A percentile compares a stretch with the other conserved stretches of the same genome.
Evolutionary conservation across 2,329 filamentous ascomycete species (phyloP).

Genomic region (Colletotrichum phormii): DNA sequence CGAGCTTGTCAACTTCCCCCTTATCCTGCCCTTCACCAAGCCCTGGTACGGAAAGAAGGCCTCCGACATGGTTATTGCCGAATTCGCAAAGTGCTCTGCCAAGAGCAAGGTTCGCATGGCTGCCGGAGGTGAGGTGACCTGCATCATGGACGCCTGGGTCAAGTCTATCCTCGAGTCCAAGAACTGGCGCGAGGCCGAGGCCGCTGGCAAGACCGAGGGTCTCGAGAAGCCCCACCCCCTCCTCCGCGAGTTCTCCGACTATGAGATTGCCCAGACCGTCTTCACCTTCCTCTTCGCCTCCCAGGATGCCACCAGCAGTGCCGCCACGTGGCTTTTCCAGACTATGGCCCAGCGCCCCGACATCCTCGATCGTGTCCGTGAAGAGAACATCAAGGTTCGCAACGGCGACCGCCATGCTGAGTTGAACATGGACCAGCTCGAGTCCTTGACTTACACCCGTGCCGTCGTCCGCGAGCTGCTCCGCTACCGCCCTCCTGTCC

Average conservation of each 20-base stretch:
- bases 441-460: constrained; percentile 89
- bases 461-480: constrained; percentile 92
- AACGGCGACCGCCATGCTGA: constrained; percentile 78
- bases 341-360: constrained; percentile 94
- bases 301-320: constrained; percentile 95
- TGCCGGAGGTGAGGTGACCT: constrained; percentile 85
- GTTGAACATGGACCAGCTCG: constrained; percentile 86
- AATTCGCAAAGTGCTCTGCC: constrained; percentile 91
- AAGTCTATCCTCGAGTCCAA: constrained; percentile 88
- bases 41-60: constrained; percentile 98
- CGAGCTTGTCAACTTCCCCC: constrained; percentile 97
- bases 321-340: constrained; percentile 95
- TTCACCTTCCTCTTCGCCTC: constrained; percentile 98
- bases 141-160: constrained; percentile 97
- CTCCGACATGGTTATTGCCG: constrained; percentile 88
- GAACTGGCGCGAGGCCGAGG: constrained; percentile 82
- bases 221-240: constrained; percentile 85
- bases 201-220: constrained; percentile 75
- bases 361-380: constrained; percentile 86
- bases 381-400: constrained; percentile 85
- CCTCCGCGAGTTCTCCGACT: constrained; percentile 88
- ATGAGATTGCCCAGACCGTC: constrained; percentile 91
- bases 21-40: constrained; percentile 94
- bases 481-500: constrained; percentile 93
- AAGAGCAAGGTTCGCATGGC: constrained; percentile 95